Evolutionary conservation across 2,329 filamentous ascomycete species (phyloP).

Genomic region (Bisporella sp.): DNA sequence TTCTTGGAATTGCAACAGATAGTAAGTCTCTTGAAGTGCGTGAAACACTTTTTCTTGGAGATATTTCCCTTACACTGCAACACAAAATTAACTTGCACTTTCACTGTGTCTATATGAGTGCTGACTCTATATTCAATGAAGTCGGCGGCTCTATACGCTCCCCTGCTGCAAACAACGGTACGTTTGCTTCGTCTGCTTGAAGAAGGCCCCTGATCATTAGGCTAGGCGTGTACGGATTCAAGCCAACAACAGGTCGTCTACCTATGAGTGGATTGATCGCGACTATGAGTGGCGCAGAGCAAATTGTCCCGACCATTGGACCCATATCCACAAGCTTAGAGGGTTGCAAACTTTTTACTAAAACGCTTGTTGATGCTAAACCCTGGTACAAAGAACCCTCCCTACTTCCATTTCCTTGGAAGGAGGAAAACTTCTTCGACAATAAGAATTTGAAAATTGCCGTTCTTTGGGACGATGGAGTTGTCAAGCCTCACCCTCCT

Average conservation of each 20-base stretch:
- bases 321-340: constrained; percentile 46
- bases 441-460: constrained; percentile 49
- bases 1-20: constrained; percentile 47
- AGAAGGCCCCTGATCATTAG: constrained; percentile 6
- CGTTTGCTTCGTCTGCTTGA: background rate
- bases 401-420: constrained; percentile 47
- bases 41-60: no score
- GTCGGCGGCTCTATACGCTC: constrained; percentile 41
- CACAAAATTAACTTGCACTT: no score
- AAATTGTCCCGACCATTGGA: constrained; percentile 42
- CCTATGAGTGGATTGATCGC: constrained; percentile 17
- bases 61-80: no score
- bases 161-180: constrained; percentile 40
- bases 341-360: constrained; percentile 37
- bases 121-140: no score
- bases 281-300: constrained; percentile 19
- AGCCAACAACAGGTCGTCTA: constrained; percentile 22
- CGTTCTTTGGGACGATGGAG: constrained; percentile 50
- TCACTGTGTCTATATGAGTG: no score
- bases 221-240: constrained; percentile 25
- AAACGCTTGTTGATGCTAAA: constrained; percentile 32
- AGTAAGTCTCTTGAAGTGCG: constrained; percentile 14
- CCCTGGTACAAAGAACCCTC: constrained; percentile 47
- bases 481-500: constrained; percentile 54
- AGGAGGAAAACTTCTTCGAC: constrained; percentile 26